Conservation (phyloP, 768 basidiomycete genomes). For the Lenzites betulinus region DNA sequence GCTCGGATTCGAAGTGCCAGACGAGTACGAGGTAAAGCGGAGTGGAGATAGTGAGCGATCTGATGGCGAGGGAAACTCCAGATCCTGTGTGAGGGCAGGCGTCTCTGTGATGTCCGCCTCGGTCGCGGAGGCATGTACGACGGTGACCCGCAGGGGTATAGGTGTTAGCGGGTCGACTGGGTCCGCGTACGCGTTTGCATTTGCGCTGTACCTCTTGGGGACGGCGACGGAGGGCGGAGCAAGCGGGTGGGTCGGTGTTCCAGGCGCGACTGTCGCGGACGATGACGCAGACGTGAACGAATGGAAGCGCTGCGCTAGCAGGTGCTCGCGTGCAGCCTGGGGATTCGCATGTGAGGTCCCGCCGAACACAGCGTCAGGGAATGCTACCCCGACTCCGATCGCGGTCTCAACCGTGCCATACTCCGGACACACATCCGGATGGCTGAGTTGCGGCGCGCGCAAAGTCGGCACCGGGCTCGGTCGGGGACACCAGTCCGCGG, state of each 20-base stretch:
- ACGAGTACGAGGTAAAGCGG: slow-evolving; percentile 9
- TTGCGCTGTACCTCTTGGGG: background rate
- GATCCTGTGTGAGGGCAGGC: background rate
- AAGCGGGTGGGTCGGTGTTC: background rate
- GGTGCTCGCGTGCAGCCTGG: no score
- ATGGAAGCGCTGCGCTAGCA: background rate
- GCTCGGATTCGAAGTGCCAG: background rate
- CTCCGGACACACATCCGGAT: slow-evolving; percentile 7
- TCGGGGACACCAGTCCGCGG: background rate
- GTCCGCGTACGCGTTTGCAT: background rate
- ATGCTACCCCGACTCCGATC: background rate
- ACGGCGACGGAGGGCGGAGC: background rate
- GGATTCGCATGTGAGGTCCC: no score
- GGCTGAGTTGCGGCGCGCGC: slow-evolving; percentile 4
- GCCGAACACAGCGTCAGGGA: background rate
- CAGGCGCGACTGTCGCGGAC: background rate
- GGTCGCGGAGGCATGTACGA: background rate
- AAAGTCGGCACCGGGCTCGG: background rate
- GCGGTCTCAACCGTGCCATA: slow-evolving; percentile 6
- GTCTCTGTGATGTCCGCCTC: background rate
- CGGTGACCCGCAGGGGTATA: background rate
- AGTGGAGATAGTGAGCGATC: slow-evolving; percentile 11
- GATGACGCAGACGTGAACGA: slow-evolving; percentile 4
- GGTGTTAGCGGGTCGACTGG: slow-evolving; percentile 4
- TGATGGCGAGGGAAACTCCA: background rate